phyloP scores from a whole-genome alignment of 306 rosid species.

The Lathyrus sativus region DNA sequence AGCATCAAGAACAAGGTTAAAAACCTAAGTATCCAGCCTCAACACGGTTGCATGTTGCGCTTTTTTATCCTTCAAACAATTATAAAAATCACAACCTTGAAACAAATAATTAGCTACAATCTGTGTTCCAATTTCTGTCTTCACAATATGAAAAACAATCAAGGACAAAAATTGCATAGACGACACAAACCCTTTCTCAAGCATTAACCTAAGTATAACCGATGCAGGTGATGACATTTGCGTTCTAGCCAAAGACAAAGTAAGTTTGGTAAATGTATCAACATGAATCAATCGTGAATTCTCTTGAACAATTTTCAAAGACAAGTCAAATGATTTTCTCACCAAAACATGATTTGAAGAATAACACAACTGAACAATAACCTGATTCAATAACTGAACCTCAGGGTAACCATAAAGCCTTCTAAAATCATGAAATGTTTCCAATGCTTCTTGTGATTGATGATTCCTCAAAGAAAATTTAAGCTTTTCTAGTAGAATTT shows the following conservation, averaged over 20 bases:
- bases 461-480: conserved; percentile 56
- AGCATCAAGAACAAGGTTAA: conserved; percentile 81
- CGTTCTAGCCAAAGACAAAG: conserved; percentile 68
- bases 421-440: conserved; percentile 61
- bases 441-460: conserved; percentile 68
- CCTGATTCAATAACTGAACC: conserved; percentile 49
- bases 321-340: conserved; percentile 65
- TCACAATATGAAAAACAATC: conserved; percentile 65
- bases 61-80: conserved; percentile 40
- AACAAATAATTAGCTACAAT: conserved; percentile 67
- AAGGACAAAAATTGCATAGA: conserved; percentile 55
- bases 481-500: conserved; percentile 55
- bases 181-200: conserved; percentile 52
- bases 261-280: conserved; percentile 60
- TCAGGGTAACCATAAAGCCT: conserved; percentile 79
- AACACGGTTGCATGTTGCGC: conserved; percentile 39
- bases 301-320: conserved; percentile 50
- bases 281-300: conserved; percentile 54
- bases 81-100: conserved; percentile 59
- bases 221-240: conserved; percentile 62
- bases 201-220: conserved; percentile 61
- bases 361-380: conserved; percentile 62
- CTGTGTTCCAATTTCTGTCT: conserved; percentile 66
- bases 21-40: conserved; percentile 61
- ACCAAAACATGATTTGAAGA: conserved; percentile 56